Evolutionary conservation across 202 grass and related monocot genomes (phyloP), one percentile per base, ranked within the genome.

Genomic region (Tripidium arundinaceum): DNA sequence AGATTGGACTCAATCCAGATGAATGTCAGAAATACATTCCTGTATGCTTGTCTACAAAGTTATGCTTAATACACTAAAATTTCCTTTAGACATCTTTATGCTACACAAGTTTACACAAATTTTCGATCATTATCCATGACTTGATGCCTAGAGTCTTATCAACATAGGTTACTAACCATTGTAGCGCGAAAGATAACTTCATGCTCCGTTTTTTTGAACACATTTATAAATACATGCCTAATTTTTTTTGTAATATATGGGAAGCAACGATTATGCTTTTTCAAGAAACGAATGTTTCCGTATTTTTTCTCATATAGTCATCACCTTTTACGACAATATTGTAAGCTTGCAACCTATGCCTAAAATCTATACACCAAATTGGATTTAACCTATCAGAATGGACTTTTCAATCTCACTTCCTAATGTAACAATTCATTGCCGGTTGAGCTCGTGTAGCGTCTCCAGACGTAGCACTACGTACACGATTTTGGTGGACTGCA

Each of bases 41-140:
- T 88, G 55, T 45, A 45, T 80, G 57, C n/a, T 57, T 50, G 19
- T 73, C 46, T 67, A 11, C 59, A 62, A 64, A 76, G 45, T 77
- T 65, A 75, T 59, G 42, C 11, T 33, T 38, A 49, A 78, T 46
- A 11, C 36, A 77, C 2, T 26, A 38, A 73, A 19, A 39, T 47
- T 49, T 83, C 18, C 0, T 21, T 39, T 78, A 36, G 70, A 50
- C 22, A 70, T 70, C 3, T 83, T 49, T 79, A 79, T 18, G 15
- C 46, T 19, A 49, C 1, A 19, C 16, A 49, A 18, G 15, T 6
- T 19, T 49, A 49, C 46, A 49, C 16, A 18, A 18, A 18, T 0
- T 18, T 49, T 49, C 0, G 0, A 19, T 19, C 15, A 49, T 49
- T 52, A 52, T n/a, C 19, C 49, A 52, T n/a, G 18, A 21, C 2